Evolutionary conservation across 2,329 filamentous ascomycete genomes (phyloP), one percentile per base, ranked within the genome.

Genomic region (Cercospora sojina): DNA sequence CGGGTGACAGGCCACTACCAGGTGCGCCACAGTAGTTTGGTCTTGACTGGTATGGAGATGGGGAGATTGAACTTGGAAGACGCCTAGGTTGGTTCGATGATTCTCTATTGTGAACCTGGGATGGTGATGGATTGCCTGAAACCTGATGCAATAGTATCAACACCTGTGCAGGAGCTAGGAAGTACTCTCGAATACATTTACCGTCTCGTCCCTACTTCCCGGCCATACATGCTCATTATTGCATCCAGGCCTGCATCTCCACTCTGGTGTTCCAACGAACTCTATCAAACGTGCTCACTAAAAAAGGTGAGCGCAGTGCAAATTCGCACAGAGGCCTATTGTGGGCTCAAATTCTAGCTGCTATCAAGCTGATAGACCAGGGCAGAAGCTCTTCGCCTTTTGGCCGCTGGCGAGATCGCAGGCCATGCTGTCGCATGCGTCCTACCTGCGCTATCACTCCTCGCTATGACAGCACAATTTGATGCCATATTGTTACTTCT

Each of bases 1-100:
- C 25, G 16, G 43, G 27, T 16, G 43, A 51, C 7, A 51, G 59
- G 35, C 59, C 59, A 16, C 43, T 32, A 51, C 59, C 38, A 53
- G 59, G 43, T 61, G 38, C 41, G 59, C 41, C 59, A 25, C 59
- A 61, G 25, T 61, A 49, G 59, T 47, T 61, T 51, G 59, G 43
- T 47, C 41, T 61, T 20, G 41, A 57, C 59, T 61, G 27, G 38
- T 49, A 61, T 61, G 41, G 35, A 59, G 57, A 70, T 20, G 53
- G 53, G 18, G 53, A 57, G 12, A 57, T 29, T 35, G 53, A 57
- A 35, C 27, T 57, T 10, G 27, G 16, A 31, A 20, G 53, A 29
- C 53, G 53, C 53, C 53, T 57, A 23, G 27, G 12, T 20, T 57
- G 53, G 29, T 57, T 32, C 12, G 53, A 57, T 20, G 53, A 57